Evolutionary conservation across 2,329 filamentous ascomycete species (phyloP).

Genomic region (Stemphylium beticola): DNA sequence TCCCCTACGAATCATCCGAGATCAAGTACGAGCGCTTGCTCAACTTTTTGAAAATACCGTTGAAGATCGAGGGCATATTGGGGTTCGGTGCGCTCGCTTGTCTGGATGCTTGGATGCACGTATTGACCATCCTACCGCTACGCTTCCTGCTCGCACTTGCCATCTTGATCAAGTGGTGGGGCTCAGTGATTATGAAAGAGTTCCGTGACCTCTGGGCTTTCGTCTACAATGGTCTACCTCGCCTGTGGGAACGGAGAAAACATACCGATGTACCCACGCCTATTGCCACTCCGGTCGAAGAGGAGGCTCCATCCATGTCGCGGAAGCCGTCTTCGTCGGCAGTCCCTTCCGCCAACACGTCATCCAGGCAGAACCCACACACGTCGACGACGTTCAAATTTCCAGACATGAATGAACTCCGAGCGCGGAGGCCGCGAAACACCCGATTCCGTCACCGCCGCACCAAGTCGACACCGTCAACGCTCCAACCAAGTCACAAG

Average conservation of each 20-base stretch:
- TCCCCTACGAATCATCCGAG: constrained; percentile 88
- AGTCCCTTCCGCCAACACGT: constrained; percentile 21
- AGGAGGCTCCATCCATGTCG: constrained; percentile 32
- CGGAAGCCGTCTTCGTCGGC: constrained; percentile 34
- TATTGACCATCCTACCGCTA: constrained; percentile 91
- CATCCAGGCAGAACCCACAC: constrained; percentile 32
- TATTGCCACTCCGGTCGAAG: constrained; percentile 35
- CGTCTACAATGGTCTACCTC: constrained; percentile 78
- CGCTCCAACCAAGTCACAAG: constrained; percentile 86
- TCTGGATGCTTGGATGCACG: constrained; percentile 94
- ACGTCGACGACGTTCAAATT: constrained; percentile 32
- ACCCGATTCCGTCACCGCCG: constrained; percentile 66
- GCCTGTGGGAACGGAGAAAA: constrained; percentile 73
- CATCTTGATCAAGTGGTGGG: constrained; percentile 81
- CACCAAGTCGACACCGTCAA: constrained; percentile 84
- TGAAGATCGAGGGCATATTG: constrained; percentile 81
- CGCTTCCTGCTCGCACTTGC: constrained; percentile 82
- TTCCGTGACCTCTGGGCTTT: constrained; percentile 73
- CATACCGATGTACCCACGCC: constrained; percentile 47
- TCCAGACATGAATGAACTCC: constrained; percentile 36
- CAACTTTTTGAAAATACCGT: constrained; percentile 84
- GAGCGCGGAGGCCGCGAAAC: constrained; percentile 37
- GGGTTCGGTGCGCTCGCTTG: constrained; percentile 90
- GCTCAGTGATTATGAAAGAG: constrained; percentile 73
- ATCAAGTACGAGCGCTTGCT: constrained; percentile 90